Base-by-base conservation (phyloP, 2,329 filamentous ascomycete species). In the Emydomyces testavorans region DNA sequence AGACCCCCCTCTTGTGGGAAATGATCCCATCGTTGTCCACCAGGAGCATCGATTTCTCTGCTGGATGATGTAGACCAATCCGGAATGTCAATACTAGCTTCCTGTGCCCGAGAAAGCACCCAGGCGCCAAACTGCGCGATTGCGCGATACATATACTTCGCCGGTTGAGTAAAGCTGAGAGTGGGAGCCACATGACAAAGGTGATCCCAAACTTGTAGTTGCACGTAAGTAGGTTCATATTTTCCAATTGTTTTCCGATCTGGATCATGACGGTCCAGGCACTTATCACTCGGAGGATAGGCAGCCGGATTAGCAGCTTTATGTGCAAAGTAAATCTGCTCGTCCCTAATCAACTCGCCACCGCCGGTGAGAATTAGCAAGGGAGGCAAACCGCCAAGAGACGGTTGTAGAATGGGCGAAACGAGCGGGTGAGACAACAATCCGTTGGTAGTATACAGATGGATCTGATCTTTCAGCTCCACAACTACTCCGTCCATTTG, bases 181-280 rank as follows among this genome's bases (percentile, higher is more conserved):
- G 89, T 95, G 0, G 90, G 86, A 0, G 83, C 82, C 4, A 94
- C 89, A 61, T 96, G 90, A 58, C 92, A 96, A 2, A 96, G 71
- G 57, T 94, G 85, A 50, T 96, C 90, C 89, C 90, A 96, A 1
- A 96, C 82, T 62, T 96, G 92, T 1, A 98, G 74, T 61, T 95
- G 88, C 0, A 96, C 90, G 57, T 94, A 79, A 0, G 92, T 98
- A 0, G 88, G 85, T 49, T 79, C 78, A 64, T 86, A 93, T 52
- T 75, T 79, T 29, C 73, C 69, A 13, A 92, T 59, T 10, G 63
- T 66, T 8, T 65, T 60, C 28, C 72, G 62, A 1, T 75, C 72
- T 16, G 74, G 73, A 23, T 82, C 80, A 50, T 75, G 71, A 31
- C 82, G 76, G 28, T 81, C 73, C 51, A 92, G 69, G 36, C 78